Conservation (phyloP, 2,329 filamentous ascomycete genomes). For the Colletotrichum karsti region DNA sequence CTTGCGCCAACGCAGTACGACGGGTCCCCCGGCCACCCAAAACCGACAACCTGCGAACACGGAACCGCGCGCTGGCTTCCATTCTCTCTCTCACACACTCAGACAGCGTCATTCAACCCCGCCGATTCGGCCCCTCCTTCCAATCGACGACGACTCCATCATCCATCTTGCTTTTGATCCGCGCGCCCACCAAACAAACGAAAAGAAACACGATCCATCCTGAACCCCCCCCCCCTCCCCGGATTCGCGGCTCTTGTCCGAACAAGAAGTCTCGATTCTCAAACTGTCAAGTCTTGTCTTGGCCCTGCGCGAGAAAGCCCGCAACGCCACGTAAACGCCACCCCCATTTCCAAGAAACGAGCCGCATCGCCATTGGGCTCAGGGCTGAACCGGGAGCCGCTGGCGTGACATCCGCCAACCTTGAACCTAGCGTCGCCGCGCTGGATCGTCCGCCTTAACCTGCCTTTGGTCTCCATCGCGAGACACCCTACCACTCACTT, state of each 20-base stretch:
- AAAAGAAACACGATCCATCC: not conserved
- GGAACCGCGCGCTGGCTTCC: not conserved
- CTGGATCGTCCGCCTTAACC: not conserved
- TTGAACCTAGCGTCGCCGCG: not conserved
- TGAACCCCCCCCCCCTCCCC: not conserved
- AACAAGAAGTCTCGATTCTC: not conserved
- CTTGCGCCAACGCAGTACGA: constrained; percentile 14
- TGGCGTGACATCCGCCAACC: not conserved
- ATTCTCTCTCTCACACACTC: too few species aligned
- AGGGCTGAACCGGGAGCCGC: constrained; percentile 7
- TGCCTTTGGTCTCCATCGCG: not conserved
- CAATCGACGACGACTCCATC: too few species aligned
- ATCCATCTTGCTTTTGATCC: too few species aligned
- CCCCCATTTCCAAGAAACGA: constrained; percentile 9
- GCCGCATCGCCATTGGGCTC: constrained; percentile 14
- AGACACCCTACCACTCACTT: too few species aligned
- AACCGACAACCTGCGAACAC: not conserved
- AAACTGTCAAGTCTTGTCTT: constrained; percentile 4
- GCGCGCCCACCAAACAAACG: not conserved
- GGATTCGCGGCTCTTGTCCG: constrained; percentile 18
- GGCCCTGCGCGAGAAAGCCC: not conserved
- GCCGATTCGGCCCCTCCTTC: too few species aligned
- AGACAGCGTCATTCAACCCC: too few species aligned
- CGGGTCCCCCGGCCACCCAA: constrained; percentile 3
- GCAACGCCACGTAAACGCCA: constrained; percentile 26